Base-by-base conservation (phyloP, 1,139 yeast species). In the Diutina ranongensis region DNA sequence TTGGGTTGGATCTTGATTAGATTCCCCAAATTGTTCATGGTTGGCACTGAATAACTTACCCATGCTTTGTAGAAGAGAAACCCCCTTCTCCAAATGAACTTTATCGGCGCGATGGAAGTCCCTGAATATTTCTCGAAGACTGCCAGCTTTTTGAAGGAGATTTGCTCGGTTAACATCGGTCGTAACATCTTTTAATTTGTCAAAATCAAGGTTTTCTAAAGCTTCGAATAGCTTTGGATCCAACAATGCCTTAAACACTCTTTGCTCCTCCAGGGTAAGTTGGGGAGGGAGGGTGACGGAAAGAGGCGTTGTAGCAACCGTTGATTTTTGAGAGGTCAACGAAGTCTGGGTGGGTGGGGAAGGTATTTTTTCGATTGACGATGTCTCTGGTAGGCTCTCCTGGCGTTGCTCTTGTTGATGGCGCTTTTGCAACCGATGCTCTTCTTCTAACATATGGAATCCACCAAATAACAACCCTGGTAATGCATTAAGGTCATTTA, bases 391-490 rank as follows among this genome's bases (percentile, higher is more conserved):
- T 25, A 25, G 28, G 10, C 28, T 25, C 20, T 28, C 22, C 25
- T 9, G 32, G 16, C 8, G 35, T 5, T 13, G 21, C n/a, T 16
- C 35, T 13, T 45, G 41, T 18, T 22, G 34, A 35, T 34, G 35
- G 25, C 61, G 67, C 41, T 44, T 44, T 27, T 8, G 32, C n/a
- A 62, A 51, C 47, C 59, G 59, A 47, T 64, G 65, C 46, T 65
- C 70, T 48, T 64, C 68, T 49, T 65, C 69, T 40, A 65, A 52
- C 66, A 64, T 62, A 49, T 65, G 70, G 49, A 63, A 67, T 13
- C 71, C 70, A 10, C 69, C 69, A 54, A 67, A 67, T 27, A 68
- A 53, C 20, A 65, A 54, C 2, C 68, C 66, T 1, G 73, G 73
- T 40, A 68, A 58, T 7, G 69, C 69, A 50, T 67, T 61, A 46